A percentile compares a stretch with the other conserved stretches of the same genome.
phyloP scores from a whole-genome alignment of 179 eudicot species.

The Silene noctiflora region DNA sequence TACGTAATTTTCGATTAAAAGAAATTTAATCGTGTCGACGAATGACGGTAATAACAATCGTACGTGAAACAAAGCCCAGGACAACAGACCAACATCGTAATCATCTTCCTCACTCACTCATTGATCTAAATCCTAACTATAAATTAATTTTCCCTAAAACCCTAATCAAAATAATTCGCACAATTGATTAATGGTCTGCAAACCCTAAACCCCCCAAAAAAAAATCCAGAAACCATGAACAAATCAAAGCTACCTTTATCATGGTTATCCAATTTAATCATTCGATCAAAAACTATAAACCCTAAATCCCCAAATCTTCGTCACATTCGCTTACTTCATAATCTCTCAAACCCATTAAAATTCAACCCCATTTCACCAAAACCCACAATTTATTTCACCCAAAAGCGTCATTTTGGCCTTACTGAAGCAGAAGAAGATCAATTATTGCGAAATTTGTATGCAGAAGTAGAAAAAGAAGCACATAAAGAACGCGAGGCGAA shows the following conservation, averaged over 20 bases:
- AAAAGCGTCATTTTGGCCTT: constrained; percentile 22
- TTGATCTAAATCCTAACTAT: constrained; percentile 1
- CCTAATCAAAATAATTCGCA: constrained; percentile 1
- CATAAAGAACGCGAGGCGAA: constrained; percentile 51
- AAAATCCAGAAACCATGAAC: constrained; percentile 12
- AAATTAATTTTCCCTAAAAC: constrained; percentile 12
- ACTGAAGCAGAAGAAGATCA: neutral
- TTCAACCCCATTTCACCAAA: constrained; percentile 18
- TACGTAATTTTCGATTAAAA: too few species aligned
- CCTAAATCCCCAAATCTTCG: constrained; percentile 21
- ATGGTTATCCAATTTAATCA: constrained; percentile 28
- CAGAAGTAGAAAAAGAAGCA: constrained; percentile 42
- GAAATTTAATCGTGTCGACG: too few species aligned
- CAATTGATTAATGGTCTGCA: constrained; percentile 3
- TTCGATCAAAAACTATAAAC: constrained; percentile 21
- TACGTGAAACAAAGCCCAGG: too few species aligned
- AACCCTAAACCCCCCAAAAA: neutral
- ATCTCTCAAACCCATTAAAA: constrained; percentile 9
- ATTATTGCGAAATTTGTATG: constrained; percentile 26
- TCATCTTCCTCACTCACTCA: neutral
- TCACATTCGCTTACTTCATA: neutral
- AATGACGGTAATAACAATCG: too few species aligned
- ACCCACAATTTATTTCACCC: neutral
- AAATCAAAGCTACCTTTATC: constrained; percentile 25
- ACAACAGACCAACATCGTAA: neutral